phyloP scores from a whole-genome alignment of 805 yeast species.

The Allodekkera sacchari region DNA sequence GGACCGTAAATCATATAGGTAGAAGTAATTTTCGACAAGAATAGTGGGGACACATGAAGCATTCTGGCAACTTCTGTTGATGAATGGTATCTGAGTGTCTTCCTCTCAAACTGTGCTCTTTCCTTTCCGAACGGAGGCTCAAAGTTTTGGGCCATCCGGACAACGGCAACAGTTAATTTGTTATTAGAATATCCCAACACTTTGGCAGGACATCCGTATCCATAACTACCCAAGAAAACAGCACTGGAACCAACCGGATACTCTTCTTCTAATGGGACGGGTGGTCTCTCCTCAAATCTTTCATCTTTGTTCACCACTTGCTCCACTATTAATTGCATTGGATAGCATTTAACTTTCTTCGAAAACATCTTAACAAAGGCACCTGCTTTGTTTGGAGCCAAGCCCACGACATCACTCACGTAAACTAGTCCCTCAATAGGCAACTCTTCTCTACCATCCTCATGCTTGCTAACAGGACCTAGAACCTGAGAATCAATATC shows the following conservation, averaged over 20 bases:
- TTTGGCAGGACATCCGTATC: conserved; percentile 75
- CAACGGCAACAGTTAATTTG: conserved; percentile 43
- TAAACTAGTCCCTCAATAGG: conserved; percentile 50
- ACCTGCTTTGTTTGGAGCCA: conserved; percentile 62
- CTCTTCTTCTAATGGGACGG: conserved; percentile 73
- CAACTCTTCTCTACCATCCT: background rate
- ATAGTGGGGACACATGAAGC: conserved; percentile 49
- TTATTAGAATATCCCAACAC: conserved; percentile 47
- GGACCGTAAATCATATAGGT: conserved; percentile 52
- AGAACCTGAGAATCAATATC: background rate
- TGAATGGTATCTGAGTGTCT: conserved; percentile 51
- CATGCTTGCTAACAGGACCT: conserved; percentile 1
- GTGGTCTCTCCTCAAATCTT: conserved; percentile 63
- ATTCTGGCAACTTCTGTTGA: conserved; percentile 55
- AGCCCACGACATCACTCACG: conserved; percentile 72
- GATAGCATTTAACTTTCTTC: conserved; percentile 44
- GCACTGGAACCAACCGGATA: conserved; percentile 68
- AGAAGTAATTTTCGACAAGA: conserved; percentile 74
- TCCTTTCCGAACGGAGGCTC: conserved; percentile 63
- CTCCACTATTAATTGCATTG: conserved; percentile 77
- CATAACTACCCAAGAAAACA: conserved; percentile 76
- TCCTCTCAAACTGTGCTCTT: conserved; percentile 49
- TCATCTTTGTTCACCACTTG: conserved; percentile 64
- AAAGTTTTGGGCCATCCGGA: conserved; percentile 33
- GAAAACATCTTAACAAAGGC: conserved; percentile 70